Evolutionary conservation across 1,139 yeast species (phyloP), one percentile per base, ranked within the genome.

Genomic region (Debaryomyces coudertii): DNA sequence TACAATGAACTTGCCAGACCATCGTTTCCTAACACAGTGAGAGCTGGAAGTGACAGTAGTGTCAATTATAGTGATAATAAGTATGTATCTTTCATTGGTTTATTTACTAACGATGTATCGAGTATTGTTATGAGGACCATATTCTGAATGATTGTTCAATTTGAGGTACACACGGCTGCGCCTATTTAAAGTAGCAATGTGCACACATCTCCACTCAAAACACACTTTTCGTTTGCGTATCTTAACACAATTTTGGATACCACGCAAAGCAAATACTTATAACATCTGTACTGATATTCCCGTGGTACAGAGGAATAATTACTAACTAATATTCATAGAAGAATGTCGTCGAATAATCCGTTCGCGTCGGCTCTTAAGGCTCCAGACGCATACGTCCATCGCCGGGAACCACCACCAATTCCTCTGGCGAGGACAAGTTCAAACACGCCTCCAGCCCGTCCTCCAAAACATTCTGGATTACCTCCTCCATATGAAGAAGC

Each of bases 401-500:
- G 62, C 48, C 61, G 70, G 28, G 69, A 65, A 12, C 69, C 72
- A 8, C 74, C 73, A 22, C 69, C 67, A 9, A 63, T 58, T 12
- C 72, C 65, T 44, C 46, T 29, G 38, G 40, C 45, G 16, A 41
- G 30, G 40, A 9, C 43, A 16, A 35, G 41, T 20, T 14, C 38
- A 20, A 24, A 24, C 14, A 58, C 57, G 40, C 71, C 68, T 55
- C 69, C 67, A 42, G 62, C 65, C 41, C 66, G 68, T 44, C 72
- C 71, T 7, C 67, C 70, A 35, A 69, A 68, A 15, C 56, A 54
- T 7, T 51, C 54, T 6, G 55, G 62, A 2, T 55, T 61, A 4
- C 70, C 86, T 3, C 90, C 92, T 5, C 72, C 88, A 0, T 85
- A 85, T 58, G 89, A 84, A 53, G 92, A 85, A 56, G 86, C 77